Evolutionary conservation across 2,329 filamentous ascomycete species (phyloP), one percentile per base, ranked within the genome.

Genomic region (Didymella keratinophila): DNA sequence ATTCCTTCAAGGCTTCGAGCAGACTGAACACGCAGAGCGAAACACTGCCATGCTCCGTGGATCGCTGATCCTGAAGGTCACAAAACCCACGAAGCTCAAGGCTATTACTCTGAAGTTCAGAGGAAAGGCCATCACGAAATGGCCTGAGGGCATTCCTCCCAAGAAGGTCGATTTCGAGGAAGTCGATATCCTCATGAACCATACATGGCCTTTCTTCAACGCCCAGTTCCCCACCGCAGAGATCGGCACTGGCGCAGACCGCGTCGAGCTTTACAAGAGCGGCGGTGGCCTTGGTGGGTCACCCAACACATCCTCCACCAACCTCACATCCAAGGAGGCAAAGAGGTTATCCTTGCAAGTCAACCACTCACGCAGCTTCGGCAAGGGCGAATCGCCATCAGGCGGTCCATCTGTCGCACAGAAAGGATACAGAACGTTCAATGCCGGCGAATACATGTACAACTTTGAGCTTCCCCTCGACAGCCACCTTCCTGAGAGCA

Each of bases 61-160:
- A 18, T 93, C 88, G 65, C 78, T 99, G 55, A 89, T 91, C 69
- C 76, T 99, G 37, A 89, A 89, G 59, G 86, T 98, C 12, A 89
- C 90, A 44, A 98, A 98, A 74, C 90, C 91, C 64, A 87, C 93
- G 45, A 99, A 99, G 78, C 88, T 99, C 66, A 97, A 97, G 80
- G 89, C 92, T 4, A 86, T 99, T 23, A 93, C 90, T 6, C 82
- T 99, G 51, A 94, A 91, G 69, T 91, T 99, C 67, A 86, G 89
- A 39, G 95, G 94, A 28, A 89, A 88, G 72, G 92, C 93, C 3
- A 86, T 90, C 63, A 98, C 95, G 1, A 93, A 97, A 72, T 99
- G 95, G 95, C 94, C 95, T 16, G 95, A 98, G 80, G 92, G 87
- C 85, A 95, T 98, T 28, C 94, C 95, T 3, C 93, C 93, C 0